Evolutionary conservation across 805 yeast species (phyloP), one percentile per base, ranked within the genome.

Genomic region (Candida ovalis): DNA sequence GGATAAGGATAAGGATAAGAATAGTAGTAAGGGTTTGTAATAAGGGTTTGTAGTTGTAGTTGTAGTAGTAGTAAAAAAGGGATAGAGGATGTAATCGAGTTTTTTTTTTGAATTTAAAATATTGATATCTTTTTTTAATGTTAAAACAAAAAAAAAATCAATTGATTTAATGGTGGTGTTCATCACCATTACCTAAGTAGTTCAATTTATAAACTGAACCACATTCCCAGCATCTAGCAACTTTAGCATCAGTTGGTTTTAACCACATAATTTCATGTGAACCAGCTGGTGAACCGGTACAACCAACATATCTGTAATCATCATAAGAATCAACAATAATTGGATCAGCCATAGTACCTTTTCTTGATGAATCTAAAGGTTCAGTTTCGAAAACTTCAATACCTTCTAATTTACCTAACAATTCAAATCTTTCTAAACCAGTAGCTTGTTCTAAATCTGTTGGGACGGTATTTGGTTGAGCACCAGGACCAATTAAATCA

Each of bases 191-290:
- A 72, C 97, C 97, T 63, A 91, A 78, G 74, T 84, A 85, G 74
- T 90, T 87, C 62, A 91, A 74, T 65, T 87, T 82, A 79, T 86
- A 92, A 59, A 90, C 96, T 60, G 91, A 85, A 72, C 99, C 99
- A 72, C 98, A 92, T 73, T 94, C 97, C 96, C 97, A 88, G 76
- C 97, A 94, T 83, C 99, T 89, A 59, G 87, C 87, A 53, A 86
- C 86, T 72, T 88, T 76, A 43, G 80, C 87, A 56, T 77, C 80
- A 58, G 90, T 86, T 62, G 95, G 95, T 72, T 82, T 84, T 76
- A 91, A 80, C 97, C 97, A 92, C 84, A 83, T 81, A 58, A 88
- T 81, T 62, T 81, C 84, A 74, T 91, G 98, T 58, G 94, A 84
- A 55, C 88, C 96, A 50, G 90, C 95, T 65, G 96, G 97, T 59